These are phyloP conservation scores for Curvularia sp. DNA, from an alignment of 2,329 filamentous ascomycete species.

Conservation along the genomic window DNA sequence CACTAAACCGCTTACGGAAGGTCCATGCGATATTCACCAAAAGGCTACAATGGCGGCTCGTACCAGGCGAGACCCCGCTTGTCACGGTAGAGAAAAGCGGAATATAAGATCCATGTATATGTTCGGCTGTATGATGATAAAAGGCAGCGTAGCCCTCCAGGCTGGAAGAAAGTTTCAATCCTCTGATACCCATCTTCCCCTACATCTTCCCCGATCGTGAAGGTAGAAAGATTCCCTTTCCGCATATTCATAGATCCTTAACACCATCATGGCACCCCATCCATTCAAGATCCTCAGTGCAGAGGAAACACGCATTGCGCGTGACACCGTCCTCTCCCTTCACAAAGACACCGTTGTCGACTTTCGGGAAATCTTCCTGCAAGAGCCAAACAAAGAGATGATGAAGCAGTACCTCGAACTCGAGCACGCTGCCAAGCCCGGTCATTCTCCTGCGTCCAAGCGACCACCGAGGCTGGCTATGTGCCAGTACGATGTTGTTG, in stretches of 20 bases:
- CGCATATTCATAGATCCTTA: background rate
- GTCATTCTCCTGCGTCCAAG: constrained; percentile 51
- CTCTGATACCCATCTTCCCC: background rate
- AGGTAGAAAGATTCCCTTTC: background rate
- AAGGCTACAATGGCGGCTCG: background rate
- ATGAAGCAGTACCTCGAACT: constrained; percentile 58
- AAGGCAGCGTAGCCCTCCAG: background rate
- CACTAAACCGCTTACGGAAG: constrained; percentile 5
- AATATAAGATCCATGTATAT: background rate
- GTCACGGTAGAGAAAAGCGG: background rate
- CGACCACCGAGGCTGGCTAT: constrained; percentile 60
- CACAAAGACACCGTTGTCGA: constrained; percentile 50
- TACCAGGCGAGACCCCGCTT: background rate
- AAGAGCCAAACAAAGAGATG: constrained; percentile 60
- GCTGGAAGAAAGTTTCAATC: background rate
- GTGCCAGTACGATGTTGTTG: constrained; percentile 65
- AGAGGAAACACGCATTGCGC: constrained; percentile 62
- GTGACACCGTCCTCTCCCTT: constrained; percentile 57
- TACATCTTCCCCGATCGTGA: background rate
- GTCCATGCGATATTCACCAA: constrained; percentile 11
- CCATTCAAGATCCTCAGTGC: constrained; percentile 64
- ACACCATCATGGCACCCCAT: constrained; percentile 52
- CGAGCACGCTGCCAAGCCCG: constrained; percentile 54
- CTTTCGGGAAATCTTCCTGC: constrained; percentile 61
- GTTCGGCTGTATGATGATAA: constrained; percentile 1